Conservation (phyloP, 108 stramenopile genomes). For the Licmophora abbreviata region DNA sequence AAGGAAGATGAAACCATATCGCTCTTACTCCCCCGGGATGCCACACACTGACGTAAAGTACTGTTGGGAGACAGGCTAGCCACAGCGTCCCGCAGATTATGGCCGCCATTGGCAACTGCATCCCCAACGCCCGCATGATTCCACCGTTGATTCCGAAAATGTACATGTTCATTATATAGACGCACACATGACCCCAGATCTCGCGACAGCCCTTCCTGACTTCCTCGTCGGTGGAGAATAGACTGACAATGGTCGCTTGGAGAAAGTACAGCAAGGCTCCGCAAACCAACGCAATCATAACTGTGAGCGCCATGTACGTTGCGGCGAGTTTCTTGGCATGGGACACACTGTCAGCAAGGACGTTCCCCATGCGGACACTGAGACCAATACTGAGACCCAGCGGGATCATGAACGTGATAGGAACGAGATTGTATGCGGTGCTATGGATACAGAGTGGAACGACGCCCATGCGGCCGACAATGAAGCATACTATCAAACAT, state of each 20-base stretch:
- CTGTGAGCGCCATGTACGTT: conserved; percentile 18
- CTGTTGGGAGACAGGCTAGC: conserved; percentile 17
- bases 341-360: conserved; percentile 16
- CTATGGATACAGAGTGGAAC: conserved; percentile 29
- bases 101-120: conserved; percentile 42
- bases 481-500: no score
- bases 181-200: conserved; percentile 36
- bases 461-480: conserved; percentile 34
- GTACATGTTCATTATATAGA: conserved; percentile 23
- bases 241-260: conserved; percentile 14
- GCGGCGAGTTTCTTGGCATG: conserved; percentile 30
- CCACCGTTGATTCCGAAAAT: conserved; percentile 33
- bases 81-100: conserved; percentile 23
- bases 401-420: conserved; percentile 38
- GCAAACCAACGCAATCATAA: conserved; percentile 9
- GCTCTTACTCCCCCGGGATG: conserved; percentile 18
- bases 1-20: conserved; percentile 26
- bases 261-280: conserved; percentile 14
- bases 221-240: conserved; percentile 31
- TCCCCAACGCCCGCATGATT: conserved; percentile 30
- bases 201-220: conserved; percentile 19
- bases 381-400: conserved; percentile 39
- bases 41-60: conserved; percentile 15
- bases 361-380: conserved; percentile 45
- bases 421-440: conserved; percentile 42